Percentiles rank a stretch among this genome's conserved stretches.
Evolutionary conservation across 148 eudicot species (phyloP).

Genomic region (Rhododendron ferrugineum): DNA sequence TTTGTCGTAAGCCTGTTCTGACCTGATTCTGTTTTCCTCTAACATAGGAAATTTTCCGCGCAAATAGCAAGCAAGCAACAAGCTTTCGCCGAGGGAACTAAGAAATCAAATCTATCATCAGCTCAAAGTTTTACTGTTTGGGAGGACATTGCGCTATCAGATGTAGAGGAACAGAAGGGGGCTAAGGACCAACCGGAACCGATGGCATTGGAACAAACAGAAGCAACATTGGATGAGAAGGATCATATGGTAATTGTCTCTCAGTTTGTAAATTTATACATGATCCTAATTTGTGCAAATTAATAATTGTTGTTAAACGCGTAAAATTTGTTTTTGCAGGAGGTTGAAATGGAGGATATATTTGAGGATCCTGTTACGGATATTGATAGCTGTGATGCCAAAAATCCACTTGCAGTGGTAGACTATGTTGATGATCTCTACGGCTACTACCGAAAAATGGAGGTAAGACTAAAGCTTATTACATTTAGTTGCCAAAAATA

Average conservation of each 20-base stretch:
- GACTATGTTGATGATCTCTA: constrained; percentile 73
- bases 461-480: constrained; percentile 32
- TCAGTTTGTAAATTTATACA: neutral
- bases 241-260: constrained; percentile 34
- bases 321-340: constrained; percentile 15
- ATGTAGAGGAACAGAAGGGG: constrained; percentile 24
- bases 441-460: constrained; percentile 56
- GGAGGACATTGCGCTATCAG: constrained; percentile 29
- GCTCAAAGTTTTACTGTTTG: constrained; percentile 22
- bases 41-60: constrained; percentile 35
- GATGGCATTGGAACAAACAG: constrained; percentile 42
- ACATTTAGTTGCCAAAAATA: neutral
- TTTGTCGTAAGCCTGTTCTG: neutral
- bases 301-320: neutral
- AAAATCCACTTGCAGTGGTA: constrained; percentile 58
- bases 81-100: constrained; percentile 21
- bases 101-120: constrained; percentile 23
- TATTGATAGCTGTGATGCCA: constrained; percentile 59
- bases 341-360: constrained; percentile 84
- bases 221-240: constrained; percentile 17
- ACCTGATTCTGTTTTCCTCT: constrained; percentile 1
- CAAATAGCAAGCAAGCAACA: constrained; percentile 27
- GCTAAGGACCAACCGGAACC: constrained; percentile 37
- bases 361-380: constrained; percentile 58
- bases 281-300: neutral